Base-by-base conservation (phyloP, 78 protist genomes). In the Salpingoeca rosetta region DNA sequence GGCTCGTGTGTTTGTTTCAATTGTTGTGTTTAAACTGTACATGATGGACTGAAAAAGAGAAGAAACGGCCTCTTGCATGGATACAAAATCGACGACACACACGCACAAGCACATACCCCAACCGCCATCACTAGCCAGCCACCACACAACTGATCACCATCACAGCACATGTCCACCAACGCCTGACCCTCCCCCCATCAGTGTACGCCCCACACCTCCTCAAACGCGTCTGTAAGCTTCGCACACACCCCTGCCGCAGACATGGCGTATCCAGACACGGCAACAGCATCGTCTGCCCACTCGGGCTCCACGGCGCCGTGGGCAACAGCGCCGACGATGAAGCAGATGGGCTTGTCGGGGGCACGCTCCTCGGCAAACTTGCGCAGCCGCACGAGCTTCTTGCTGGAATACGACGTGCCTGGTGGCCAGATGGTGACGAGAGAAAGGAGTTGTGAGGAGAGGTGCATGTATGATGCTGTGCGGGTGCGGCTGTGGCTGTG, bases 321-420 rank as follows among this genome's bases (percentile, higher is more conserved):
- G 28, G 98, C 94, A 65, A 96, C 39, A 0, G 94, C 96, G 28
- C 98, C 98, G 26, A 93, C 42, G 0, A 96, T 94, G 17, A 94
- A 89, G 17, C 89, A 95, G 35, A 92, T 40, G 41, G 96, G 92
- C 75, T 40, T 78, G 35, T 86, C 91, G 17, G 0, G 31, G 12
- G 89, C 88, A 11, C 85, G 72, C 25, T 82, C 37, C 24, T 77
- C 44, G 1, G 51, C 86, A 35, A 2, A 87, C 31, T 89, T 76
- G 44, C 35, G 44, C 25, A 81, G 1, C n/a, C 35, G 36, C 38
- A 91, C 90, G 24, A 36, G 25, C 41, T 86, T 79, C 31, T 84
- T 80, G 51, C 87, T 83, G 25, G 76, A 44, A 56, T 83, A 81
- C 36, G 88, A 11, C 12, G 44, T n/a, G 37, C 76, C 91, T 83